Base-by-base conservation (phyloP, 2,329 filamentous ascomycete genomes). In the Fusarium sp. region DNA sequence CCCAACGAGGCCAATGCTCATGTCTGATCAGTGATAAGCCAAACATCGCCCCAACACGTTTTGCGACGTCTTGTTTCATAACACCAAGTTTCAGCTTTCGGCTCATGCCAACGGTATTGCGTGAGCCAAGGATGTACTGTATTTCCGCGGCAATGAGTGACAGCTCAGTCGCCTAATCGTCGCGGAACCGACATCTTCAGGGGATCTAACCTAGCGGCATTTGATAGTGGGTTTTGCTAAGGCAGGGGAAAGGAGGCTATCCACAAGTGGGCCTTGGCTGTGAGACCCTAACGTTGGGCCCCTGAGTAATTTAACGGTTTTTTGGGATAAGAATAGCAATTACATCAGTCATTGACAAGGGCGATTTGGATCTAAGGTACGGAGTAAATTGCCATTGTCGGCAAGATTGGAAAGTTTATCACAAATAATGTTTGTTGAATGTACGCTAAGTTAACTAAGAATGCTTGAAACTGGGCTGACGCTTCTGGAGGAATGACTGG, bases 401-500 rank as follows among this genome's bases (percentile, higher is more conserved):
- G 20, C 17, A 34, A 9, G 7, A 34, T 4, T 26, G n/a, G 39
- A 30, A 34, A 45, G 6, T 24, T 20, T 26, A 10, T 17, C 38
- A 30, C 36, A 6, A 20, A 2, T 22, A 8, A 22, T 20, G 15
- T 7, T 18, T n/a, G 10, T 32, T 17, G 14, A 4, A 13, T 17
- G 2, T 14, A 34, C 24, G 17, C n/a, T 34, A 18, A 24, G 5
- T 14, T 32, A 20, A 20, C 62, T n/a, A 70, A n/a, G 50, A 73
- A 26, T 74, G 71, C 17, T 62, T 38, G n/a, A 74, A 74, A 3
- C n/a, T 39, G 3, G 71, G 71, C 1, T 39, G 24, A 13, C 71
- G 59, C 17, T 74, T 74, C 13, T 63, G 34, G 3, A 74, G 34
- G 18, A 74, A 74, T 3, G 71, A 72, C 8, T 44, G 64, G 28